phyloP scores from a whole-genome alignment of 2,329 filamentous ascomycete genomes.

The Cladosporium sp. region DNA sequence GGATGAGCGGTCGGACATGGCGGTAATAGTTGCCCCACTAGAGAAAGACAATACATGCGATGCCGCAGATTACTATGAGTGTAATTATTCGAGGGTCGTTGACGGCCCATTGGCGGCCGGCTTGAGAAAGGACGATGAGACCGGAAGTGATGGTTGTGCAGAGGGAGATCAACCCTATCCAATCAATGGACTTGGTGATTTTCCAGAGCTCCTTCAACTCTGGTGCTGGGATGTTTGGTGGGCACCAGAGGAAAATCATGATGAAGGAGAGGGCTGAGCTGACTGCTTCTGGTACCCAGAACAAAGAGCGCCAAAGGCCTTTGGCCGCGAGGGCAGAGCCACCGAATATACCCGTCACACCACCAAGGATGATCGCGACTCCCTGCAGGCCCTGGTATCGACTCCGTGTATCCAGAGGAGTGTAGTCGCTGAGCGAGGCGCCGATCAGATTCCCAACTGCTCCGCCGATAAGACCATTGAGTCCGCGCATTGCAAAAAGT shows the following conservation, averaged over 20 bases:
- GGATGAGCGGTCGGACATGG: slow-evolving; percentile 19
- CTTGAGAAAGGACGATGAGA: slow-evolving; percentile 22
- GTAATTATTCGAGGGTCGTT: slow-evolving; percentile 12
- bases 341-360: slow-evolving; percentile 18
- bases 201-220: slow-evolving; percentile 5
- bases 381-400: slow-evolving; percentile 19
- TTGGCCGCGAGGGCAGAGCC: slow-evolving; percentile 17
- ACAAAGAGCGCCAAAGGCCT: slow-evolving; percentile 15
- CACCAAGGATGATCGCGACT: slow-evolving; percentile 13
- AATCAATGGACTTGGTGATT: slow-evolving; percentile 19
- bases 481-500: slow-evolving; percentile 15
- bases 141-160: slow-evolving; percentile 20
- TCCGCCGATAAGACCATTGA: slow-evolving; percentile 19
- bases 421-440: slow-evolving; percentile 22
- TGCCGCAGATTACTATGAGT: slow-evolving; percentile 13
- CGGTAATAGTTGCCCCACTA: slow-evolving; percentile 13
- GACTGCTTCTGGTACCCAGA: slow-evolving; percentile 13
- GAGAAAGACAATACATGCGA: slow-evolving; percentile 13
- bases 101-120: slow-evolving; percentile 7
- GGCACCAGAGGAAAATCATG: slow-evolving; percentile 13
- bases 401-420: slow-evolving; percentile 15
- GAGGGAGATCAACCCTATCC: slow-evolving; percentile 18
- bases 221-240: slow-evolving; percentile 11
- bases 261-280: slow-evolving; percentile 12
- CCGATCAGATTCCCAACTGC: slow-evolving; percentile 23